Percentiles rank a stretch among this genome's conserved stretches.
Evolutionary conservation across 257 asterid genomes (phyloP).

Genomic region (Osmanthus fragrans): DNA sequence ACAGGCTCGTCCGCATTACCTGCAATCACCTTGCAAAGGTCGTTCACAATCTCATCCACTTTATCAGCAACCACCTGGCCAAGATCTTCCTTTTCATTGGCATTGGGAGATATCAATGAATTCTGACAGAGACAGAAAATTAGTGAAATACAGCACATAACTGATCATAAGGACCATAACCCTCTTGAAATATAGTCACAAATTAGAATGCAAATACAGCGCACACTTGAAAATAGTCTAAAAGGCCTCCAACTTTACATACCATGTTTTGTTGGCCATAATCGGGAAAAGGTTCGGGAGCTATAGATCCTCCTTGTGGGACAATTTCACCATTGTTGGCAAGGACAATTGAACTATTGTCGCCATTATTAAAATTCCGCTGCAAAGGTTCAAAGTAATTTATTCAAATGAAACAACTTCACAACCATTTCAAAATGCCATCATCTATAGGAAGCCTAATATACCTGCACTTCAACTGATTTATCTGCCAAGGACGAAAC

Average conservation of each 20-base stretch:
- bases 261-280: constrained; percentile 31
- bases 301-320: constrained; percentile 22
- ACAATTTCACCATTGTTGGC: constrained; percentile 24
- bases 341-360: constrained; percentile 3
- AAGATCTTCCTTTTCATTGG: constrained; percentile 25
- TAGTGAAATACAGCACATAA: neutral
- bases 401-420: neutral
- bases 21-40: constrained; percentile 16
- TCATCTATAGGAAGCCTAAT: neutral
- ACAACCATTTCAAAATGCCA: constrained; percentile 1
- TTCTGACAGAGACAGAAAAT: constrained; percentile 19
- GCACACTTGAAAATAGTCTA: constrained; percentile 3
- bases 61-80: constrained; percentile 17
- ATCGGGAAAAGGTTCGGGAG: constrained; percentile 22
- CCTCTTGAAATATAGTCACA: constrained; percentile 4
- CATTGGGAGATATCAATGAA: constrained; percentile 22
- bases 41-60: constrained; percentile 21
- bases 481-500: constrained; percentile 39
- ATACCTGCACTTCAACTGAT: constrained; percentile 29
- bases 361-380: constrained; percentile 28
- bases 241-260: constrained; percentile 27
- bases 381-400: constrained; percentile 20
- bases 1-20: constrained; percentile 18
- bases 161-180: neutral
- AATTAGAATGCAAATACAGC: neutral